Evolutionary conservation across 768 basidiomycete species (phyloP), one percentile per base, ranked within the genome.

Genomic region (Pisolithus microcarpus): DNA sequence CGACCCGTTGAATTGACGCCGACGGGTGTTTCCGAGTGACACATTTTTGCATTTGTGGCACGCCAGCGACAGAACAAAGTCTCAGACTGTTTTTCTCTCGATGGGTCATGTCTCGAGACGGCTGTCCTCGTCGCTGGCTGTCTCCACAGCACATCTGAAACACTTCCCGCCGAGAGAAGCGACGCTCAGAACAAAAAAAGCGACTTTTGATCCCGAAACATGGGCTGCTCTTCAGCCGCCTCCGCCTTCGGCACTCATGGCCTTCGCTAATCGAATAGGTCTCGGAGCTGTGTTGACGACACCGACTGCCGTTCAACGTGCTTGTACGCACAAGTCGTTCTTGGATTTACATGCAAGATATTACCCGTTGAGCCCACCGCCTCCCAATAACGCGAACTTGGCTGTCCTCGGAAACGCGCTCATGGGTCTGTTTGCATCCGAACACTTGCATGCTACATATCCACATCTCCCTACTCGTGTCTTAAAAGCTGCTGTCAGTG

Each of bases 381-480:
- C 80, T 43, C 59, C 70, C 40, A 82, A 82, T 46, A 96, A 96
- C 70, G 81, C 74, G 9, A 80, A 85, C 42, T 78, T 92, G 34
- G 75, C 84, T 3, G 67, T 75, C 0, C 66, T 91, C 8, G 91
- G 91, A 47, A 94, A 94, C 70, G 75, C 86, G 1, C 74, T 94
- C 46, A 78, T 94, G 70, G 91, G 91, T 50, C 73, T 93, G 15
- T 91, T 93, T 65, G 85, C 91, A 10, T 43, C 87, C 9, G 91
- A 96, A 68, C 82, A 84, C 61, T 68, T 93, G 28, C 75, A 84
- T 51, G 75, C 43, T 9, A 26, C 43, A 16, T 44, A 44, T 28
- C 95, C 95, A 0, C 85, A 94, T 62, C 78, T 98, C 24, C 95
- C 95, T 1, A 92, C 91, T 19, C 83, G 90, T 49, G 92, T 92